phyloP scores from a whole-genome alignment of 108 stramenopile genomes.

The Fragilaria crotonensis region DNA sequence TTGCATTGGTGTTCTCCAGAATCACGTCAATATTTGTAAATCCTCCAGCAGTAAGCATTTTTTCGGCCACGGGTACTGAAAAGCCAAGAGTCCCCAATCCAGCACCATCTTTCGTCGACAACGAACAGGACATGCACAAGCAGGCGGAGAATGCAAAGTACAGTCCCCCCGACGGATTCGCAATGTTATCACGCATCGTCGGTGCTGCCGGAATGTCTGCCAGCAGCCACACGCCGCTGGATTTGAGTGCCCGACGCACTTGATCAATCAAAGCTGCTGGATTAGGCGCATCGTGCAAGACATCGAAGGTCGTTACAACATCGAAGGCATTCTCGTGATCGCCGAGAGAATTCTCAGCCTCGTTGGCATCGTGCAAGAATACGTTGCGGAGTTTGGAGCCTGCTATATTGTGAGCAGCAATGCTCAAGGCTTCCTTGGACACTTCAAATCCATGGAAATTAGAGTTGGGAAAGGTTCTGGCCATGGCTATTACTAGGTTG shows the following conservation, averaged over 20 bases:
- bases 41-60: conserved; percentile 12
- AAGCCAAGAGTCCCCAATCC: conserved; percentile 21
- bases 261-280: conserved; percentile 12
- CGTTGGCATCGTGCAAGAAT: conserved; percentile 9
- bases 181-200: conserved; percentile 7
- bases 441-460: conserved; percentile 14
- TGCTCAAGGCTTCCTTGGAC: conserved; percentile 4
- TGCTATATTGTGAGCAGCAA: conserved; percentile 9
- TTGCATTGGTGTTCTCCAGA: too few relatives aligned
- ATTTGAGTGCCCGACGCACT: conserved; percentile 9
- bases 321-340: conserved; percentile 10
- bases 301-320: conserved; percentile 16
- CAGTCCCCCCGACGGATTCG: conserved; percentile 6
- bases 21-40: conserved; percentile 3
- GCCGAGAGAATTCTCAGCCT: conserved; percentile 12
- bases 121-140: conserved; percentile 16
- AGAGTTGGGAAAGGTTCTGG: conserved; percentile 11
- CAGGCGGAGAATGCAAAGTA: conserved; percentile 18
- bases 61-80: conserved; percentile 7
- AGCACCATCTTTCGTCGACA: conserved; percentile 12
- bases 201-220: conserved; percentile 3
- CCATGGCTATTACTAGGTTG: conserved; percentile 12
- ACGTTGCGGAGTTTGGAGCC: conserved; percentile 4
- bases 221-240: conserved; percentile 16
- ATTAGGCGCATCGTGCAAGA: conserved; percentile 15